Evolutionary conservation across 768 basidiomycete genomes (phyloP).

Genomic region (Asterophora parasitica): DNA sequence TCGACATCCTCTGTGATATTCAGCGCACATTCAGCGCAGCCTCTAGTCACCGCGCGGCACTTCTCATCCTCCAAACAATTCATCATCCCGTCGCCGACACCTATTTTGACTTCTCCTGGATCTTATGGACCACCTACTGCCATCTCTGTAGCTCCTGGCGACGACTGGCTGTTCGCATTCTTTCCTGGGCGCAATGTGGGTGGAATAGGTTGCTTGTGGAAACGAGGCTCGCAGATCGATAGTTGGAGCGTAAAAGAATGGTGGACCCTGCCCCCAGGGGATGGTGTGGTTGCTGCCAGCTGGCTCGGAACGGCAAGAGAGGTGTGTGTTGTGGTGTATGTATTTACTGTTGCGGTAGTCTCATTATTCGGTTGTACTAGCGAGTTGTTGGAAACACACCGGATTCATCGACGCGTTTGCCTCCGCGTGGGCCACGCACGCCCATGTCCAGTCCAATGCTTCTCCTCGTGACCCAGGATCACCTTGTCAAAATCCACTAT

Average conservation of each 20-base stretch:
- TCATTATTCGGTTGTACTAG: slow-evolving; percentile 26
- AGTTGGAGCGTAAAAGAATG: slow-evolving; percentile 55
- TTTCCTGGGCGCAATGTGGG: slow-evolving; percentile 57
- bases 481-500: slow-evolving; percentile 51
- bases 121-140: slow-evolving; percentile 59
- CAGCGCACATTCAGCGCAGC: slow-evolving; percentile 59
- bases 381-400: slow-evolving; percentile 42
- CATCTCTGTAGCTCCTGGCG: slow-evolving; percentile 54
- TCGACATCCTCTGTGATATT: slow-evolving; percentile 65
- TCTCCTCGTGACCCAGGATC: slow-evolving; percentile 61
- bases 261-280: slow-evolving; percentile 46
- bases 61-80: slow-evolving; percentile 72
- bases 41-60: slow-evolving; percentile 55
- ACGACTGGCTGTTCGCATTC: slow-evolving; percentile 69
- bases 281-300: slow-evolving; percentile 54
- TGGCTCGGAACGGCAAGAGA: slow-evolving; percentile 63
- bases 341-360: neutral
- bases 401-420: slow-evolving; percentile 50
- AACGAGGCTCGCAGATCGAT: slow-evolving; percentile 52
- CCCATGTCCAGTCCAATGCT: slow-evolving; percentile 52
- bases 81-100: slow-evolving; percentile 46
- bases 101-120: slow-evolving; percentile 38
- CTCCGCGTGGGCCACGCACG: slow-evolving; percentile 51
- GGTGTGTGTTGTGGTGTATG: slow-evolving; percentile 25
- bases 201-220: slow-evolving; percentile 66